Percentiles rank a stretch among this genome's conserved stretches.
Evolutionary conservation across 331 rosid genomes (phyloP).

Genomic region (Acacia pycnantha): DNA sequence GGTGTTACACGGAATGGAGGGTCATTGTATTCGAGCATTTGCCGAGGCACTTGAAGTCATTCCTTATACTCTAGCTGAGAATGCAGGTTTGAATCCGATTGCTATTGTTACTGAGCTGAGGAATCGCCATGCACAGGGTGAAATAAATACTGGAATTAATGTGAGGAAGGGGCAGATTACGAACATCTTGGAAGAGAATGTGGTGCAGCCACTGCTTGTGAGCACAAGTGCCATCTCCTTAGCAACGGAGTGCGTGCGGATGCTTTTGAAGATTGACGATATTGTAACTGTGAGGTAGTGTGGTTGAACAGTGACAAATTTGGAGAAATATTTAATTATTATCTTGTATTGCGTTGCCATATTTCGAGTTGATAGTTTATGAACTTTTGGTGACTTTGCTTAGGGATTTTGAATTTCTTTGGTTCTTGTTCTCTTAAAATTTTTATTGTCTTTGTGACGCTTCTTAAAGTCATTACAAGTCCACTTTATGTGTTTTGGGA

Average conservation of each 20-base stretch:
- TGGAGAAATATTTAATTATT: conserved; percentile 22
- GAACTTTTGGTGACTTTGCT: conserved; percentile 28
- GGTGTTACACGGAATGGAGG: conserved; percentile 98
- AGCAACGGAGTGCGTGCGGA: conserved; percentile 96
- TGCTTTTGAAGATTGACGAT: conserved; percentile 99
- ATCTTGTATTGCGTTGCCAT: conserved; percentile 28
- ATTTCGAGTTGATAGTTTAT: conserved; percentile 35
- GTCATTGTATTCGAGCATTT: conserved; percentile 80
- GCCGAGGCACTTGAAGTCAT: conserved; percentile 99
- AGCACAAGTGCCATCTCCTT: conserved; percentile 94
- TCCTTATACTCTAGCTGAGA: conserved; percentile 93
- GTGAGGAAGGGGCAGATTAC: conserved; percentile 99
- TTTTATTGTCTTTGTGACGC: conserved; percentile 23
- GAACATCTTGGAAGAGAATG: conserved; percentile 96
- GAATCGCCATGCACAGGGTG: conserved; percentile 95
- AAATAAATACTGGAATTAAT: conserved; percentile 90
- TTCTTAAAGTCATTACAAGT: conserved; percentile 26
- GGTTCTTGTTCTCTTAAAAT: conserved; percentile 32
- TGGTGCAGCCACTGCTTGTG: conserved; percentile 98
- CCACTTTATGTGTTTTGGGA: conserved; percentile 25
- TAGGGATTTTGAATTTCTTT: conserved; percentile 34
- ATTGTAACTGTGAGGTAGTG: conserved; percentile 93
- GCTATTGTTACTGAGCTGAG: conserved; percentile 95
- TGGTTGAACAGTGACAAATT: conserved; percentile 25
- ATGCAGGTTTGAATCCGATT: conserved; percentile 95